phyloP scores from a whole-genome alignment of 208 protist genomes.

The Crithidia thermophila region DNA sequence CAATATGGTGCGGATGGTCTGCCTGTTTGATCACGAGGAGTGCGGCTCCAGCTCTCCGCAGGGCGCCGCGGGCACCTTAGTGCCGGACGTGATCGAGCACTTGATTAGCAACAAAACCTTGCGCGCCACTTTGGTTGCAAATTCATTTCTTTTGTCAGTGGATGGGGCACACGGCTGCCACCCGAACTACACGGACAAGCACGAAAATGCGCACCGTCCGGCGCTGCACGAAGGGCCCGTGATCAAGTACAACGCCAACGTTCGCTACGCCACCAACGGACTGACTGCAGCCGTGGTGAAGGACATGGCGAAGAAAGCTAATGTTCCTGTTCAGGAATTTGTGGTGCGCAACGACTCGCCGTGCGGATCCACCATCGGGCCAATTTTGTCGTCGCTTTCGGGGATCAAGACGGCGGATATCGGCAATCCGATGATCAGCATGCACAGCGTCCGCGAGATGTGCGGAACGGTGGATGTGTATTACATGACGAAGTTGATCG shows the following conservation, averaged over 20 bases:
- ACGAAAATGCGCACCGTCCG: conserved; percentile 93
- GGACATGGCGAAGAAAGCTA: conserved; percentile 64
- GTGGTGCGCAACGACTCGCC: conserved; percentile 96
- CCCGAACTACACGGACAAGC: conserved; percentile 96
- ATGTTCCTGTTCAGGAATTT: conserved; percentile 91
- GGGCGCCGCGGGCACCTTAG: conserved; percentile 76
- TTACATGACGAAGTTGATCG: conserved; percentile 84
- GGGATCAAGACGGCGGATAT: conserved; percentile 97
- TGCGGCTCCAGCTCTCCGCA: conserved; percentile 79
- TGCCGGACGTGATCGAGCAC: conserved; percentile 83
- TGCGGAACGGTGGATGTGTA: conserved; percentile 93
- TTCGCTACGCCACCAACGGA: conserved; percentile 96
- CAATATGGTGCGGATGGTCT: conserved; percentile 84
- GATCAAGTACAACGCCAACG: conserved; percentile 97
- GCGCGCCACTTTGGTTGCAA: conserved; percentile 72
- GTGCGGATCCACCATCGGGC: conserved; percentile 98
- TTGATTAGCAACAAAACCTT: conserved; percentile 43
- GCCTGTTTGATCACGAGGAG: conserved; percentile 93
- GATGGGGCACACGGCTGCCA: conserved; percentile 98
- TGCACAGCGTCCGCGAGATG: conserved; percentile 98
- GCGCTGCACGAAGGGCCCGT: conserved; percentile 92
- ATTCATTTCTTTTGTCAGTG: conserved; percentile 94
- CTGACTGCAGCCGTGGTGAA: conserved; percentile 88
- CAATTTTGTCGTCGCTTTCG: conserved; percentile 91
- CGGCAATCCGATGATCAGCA: conserved; percentile 96